Base-by-base conservation (phyloP, 78 protist species). In the Polysphondylium violaceum region DNA sequence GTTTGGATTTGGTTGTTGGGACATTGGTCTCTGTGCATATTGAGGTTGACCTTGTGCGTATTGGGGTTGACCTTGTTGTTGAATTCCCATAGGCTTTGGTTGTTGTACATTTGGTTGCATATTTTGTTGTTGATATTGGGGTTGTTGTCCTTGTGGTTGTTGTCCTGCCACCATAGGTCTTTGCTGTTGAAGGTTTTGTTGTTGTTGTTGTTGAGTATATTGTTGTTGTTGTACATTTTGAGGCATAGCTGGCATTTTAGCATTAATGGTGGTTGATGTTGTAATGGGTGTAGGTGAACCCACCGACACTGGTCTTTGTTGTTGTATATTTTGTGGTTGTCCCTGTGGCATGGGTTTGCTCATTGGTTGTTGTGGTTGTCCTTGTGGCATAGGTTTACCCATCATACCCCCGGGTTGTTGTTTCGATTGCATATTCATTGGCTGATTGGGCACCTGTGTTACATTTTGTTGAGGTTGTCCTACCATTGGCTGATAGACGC, bases 401-500 rank as follows among this genome's bases (percentile, higher is more conserved):
- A 33, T 36, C 33, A 17, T 19, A 6, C 35, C 55, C 36, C 43
- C 36, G 19, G 74, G 55, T 40, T 65, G 75, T 65, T 31, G 21
- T 25, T 56, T 9, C 55, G 55, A 12, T 50, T 12, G 55, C 25
- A 12, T 50, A 12, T 50, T 50, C 55, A 50, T 50, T 50, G 55
- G 55, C 12, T 50, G 55, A 50, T 50, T 50, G 55, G 12, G 9
- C 55, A 50, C n/a, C n/a, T n/a, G n/a, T n/a, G n/a, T n/a, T n/a
- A n/a, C n/a, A n/a, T n/a, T 61, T 65, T 65, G 73, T 65, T 65
- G 73, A 65, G 33, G n/a, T 21, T 65, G 44, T 33, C n/a, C n/a
- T n/a, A n/a, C n/a, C n/a, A n/a, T n/a, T n/a, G n/a, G n/a, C n/a
- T n/a, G n/a, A n/a, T n/a, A n/a, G n/a, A n/a, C n/a, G n/a, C n/a